A percentile compares a stretch with the other conserved stretches of the same genome.
phyloP scores from a whole-genome alignment of 2,329 filamentous ascomycete genomes.

The Pseudogymnoascus sp. region DNA sequence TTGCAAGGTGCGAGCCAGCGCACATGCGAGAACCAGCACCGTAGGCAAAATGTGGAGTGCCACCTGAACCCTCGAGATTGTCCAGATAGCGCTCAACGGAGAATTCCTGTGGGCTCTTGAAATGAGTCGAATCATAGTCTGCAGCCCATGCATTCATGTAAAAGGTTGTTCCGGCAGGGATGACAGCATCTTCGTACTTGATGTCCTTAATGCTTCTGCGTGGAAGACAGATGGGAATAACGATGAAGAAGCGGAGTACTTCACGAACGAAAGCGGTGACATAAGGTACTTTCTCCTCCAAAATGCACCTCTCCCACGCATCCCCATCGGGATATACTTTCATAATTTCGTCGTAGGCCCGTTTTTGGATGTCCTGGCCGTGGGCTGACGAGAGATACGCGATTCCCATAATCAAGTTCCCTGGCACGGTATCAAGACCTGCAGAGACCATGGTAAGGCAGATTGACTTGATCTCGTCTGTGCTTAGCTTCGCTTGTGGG shows the following conservation, averaged over 20 bases:
- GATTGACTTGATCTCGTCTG: conserved; percentile 70
- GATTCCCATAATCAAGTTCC: conserved; percentile 70
- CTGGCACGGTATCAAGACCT: conserved; percentile 72
- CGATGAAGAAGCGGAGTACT: conserved; percentile 67
- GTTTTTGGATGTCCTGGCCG: conserved; percentile 61
- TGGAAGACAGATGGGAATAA: conserved; percentile 71
- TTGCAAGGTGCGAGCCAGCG: conserved; percentile 53
- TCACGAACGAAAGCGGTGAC: conserved; percentile 73
- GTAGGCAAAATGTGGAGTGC: conserved; percentile 54
- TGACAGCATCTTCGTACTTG: conserved; percentile 53
- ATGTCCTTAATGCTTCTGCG: conserved; percentile 65
- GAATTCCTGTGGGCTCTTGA: conserved; percentile 53
- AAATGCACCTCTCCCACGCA: conserved; percentile 64
- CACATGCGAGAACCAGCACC: conserved; percentile 57
- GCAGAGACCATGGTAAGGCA: conserved; percentile 76
- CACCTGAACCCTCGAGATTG: conserved; percentile 35
- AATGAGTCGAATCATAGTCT: conserved; percentile 62
- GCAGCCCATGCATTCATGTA: conserved; percentile 76
- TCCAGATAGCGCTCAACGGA: conserved; percentile 63
- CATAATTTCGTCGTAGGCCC: conserved; percentile 61
- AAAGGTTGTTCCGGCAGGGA: conserved; percentile 69
- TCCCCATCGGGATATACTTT: conserved; percentile 63
- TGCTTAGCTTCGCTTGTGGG: conserved; percentile 32
- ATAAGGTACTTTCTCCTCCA: conserved; percentile 69
- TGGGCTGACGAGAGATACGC: conserved; percentile 61